Percentiles rank a stretch among this genome's conserved stretches.
These are phyloP conservation scores for Zymoseptoria brevis DNA, from an alignment of 2,329 filamentous ascomycete genomes.

Conservation along the genomic window DNA sequence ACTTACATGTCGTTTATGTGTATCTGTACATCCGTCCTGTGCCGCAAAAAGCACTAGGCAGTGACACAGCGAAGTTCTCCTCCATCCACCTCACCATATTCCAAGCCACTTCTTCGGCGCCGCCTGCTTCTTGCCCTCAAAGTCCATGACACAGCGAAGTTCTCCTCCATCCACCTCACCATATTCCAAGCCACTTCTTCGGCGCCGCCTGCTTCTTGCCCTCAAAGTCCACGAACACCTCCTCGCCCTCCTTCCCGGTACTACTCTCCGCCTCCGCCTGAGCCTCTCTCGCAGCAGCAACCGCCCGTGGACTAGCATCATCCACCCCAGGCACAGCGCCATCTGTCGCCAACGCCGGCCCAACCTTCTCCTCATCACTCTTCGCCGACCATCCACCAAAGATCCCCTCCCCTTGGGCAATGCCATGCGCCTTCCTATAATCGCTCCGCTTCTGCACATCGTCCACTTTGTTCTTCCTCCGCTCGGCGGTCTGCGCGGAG, in stretches of 20 bases:
- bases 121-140: conserved; percentile 43
- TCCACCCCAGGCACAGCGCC: conserved; percentile 9
- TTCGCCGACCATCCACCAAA: conserved; percentile 44
- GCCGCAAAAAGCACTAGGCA: too few relatives aligned
- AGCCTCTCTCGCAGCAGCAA: conserved; percentile 17
- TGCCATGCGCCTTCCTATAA: conserved; percentile 78
- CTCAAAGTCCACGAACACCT: conserved; percentile 35
- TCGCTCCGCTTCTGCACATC: conserved; percentile 80
- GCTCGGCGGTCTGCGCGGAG: conserved; percentile 60
- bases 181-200: conserved; percentile 82
- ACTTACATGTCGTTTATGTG: background rate
- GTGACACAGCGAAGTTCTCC: background rate
- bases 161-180: conserved; percentile 38
- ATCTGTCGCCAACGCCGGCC: conserved; percentile 32
- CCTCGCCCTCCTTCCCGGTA: conserved; percentile 25
- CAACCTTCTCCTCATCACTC: conserved; percentile 28
- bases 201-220: conserved; percentile 44
- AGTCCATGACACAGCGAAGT: conserved; percentile 25
- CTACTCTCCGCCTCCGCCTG: conserved; percentile 32
- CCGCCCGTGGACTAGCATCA: background rate
- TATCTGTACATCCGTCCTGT: background rate
- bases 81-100: conserved; percentile 53
- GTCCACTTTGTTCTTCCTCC: conserved; percentile 64
- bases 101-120: conserved; percentile 72
- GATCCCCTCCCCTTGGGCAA: conserved; percentile 51